These are phyloP conservation scores for Phytophthora megakarya DNA, from an alignment of 352 stramenopile genomes.

Conservation along the genomic window DNA sequence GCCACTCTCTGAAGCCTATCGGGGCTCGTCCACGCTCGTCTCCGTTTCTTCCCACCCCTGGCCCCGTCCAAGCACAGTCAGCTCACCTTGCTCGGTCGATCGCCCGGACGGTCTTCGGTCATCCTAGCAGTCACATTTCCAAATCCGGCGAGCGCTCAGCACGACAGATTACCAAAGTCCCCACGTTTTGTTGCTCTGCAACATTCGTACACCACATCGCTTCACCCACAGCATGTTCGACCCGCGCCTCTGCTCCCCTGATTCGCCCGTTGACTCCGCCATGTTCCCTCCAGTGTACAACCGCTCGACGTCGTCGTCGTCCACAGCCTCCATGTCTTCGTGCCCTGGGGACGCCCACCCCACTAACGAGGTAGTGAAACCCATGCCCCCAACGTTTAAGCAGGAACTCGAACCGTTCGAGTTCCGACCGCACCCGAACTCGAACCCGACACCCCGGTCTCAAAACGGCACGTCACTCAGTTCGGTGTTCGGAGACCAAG, in stretches of 20 bases:
- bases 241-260: slow-evolving; percentile 37
- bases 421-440: slow-evolving; percentile 38
- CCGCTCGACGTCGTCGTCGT: slow-evolving; percentile 41
- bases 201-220: slow-evolving; percentile 40
- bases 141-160: slow-evolving; percentile 47
- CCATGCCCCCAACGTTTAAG: slow-evolving; percentile 30
- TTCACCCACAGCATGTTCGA: slow-evolving; percentile 37
- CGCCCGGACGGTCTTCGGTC: background rate
- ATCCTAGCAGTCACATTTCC: slow-evolving; percentile 33
- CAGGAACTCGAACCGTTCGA: slow-evolving; percentile 73
- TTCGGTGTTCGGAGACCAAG: slow-evolving; percentile 79
- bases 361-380: slow-evolving; percentile 21
- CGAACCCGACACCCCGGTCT: slow-evolving; percentile 23
- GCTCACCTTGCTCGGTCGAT: slow-evolving; percentile 14
- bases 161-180: slow-evolving; percentile 43
- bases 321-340: slow-evolving; percentile 27
- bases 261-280: slow-evolving; percentile 74
- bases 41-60: slow-evolving; percentile 29
- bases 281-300: slow-evolving; percentile 75
- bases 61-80: slow-evolving; percentile 19
- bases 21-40: slow-evolving; percentile 26
- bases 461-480: slow-evolving; percentile 55
- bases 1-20: slow-evolving; percentile 29
- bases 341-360: slow-evolving; percentile 17
- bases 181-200: slow-evolving; percentile 41